Percentiles rank a stretch among this genome's conserved stretches.
phyloP scores from a whole-genome alignment of 768 basidiomycete genomes.

The Kwoniella pini region DNA sequence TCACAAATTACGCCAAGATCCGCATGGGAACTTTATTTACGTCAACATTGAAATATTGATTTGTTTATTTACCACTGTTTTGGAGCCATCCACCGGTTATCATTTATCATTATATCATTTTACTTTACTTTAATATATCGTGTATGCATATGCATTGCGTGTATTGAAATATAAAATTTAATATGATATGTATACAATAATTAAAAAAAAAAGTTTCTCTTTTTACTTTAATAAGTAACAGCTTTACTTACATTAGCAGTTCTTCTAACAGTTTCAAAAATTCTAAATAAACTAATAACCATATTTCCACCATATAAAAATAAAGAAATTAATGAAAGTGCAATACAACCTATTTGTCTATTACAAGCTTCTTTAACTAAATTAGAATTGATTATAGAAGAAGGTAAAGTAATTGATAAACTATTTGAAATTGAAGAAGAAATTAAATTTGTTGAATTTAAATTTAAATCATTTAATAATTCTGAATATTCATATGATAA shows the following conservation, averaged over 20 bases:
- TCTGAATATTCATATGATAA: slow-evolving; percentile 22
- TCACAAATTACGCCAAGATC: too few species aligned
- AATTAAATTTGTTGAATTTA: neutral
- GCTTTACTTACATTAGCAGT: slow-evolving; percentile 32
- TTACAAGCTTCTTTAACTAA: slow-evolving; percentile 37
- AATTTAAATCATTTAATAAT: slow-evolving; percentile 20
- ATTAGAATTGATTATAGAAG: slow-evolving; percentile 21
- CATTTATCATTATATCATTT: too few species aligned
- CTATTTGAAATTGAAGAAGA: neutral
- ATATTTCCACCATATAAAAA: slow-evolving; percentile 49
- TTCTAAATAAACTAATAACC: slow-evolving; percentile 52
- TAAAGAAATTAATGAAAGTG: slow-evolving; percentile 33
- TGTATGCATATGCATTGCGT: too few species aligned
- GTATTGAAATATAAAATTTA: too few species aligned
- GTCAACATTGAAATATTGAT: too few species aligned
- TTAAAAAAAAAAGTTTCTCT: too few species aligned
- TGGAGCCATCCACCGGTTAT: too few species aligned
- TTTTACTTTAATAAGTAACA: neutral
- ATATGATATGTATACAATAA: too few species aligned
- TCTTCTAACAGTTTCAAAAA: slow-evolving; percentile 50
- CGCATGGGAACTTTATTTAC: too few species aligned
- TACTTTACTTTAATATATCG: too few species aligned
- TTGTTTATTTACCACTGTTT: too few species aligned
- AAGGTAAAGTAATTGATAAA: slow-evolving; percentile 37
- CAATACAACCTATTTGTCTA: slow-evolving; percentile 46